phyloP scores from a whole-genome alignment of 1,284 basidiomycete genomes.

The Chondrostereum purpureum region DNA sequence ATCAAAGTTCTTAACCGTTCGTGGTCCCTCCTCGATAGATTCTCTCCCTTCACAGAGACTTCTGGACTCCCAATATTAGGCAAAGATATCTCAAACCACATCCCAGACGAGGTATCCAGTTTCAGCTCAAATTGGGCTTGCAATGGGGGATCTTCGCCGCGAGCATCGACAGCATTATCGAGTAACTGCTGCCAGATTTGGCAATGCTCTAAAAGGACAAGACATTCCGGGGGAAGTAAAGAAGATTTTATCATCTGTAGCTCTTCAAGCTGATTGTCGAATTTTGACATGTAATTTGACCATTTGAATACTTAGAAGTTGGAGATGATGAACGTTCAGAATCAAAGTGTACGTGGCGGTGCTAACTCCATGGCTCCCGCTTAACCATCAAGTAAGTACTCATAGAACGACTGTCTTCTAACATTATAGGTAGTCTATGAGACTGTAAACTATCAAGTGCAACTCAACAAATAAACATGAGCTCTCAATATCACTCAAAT shows the following conservation, averaged over 20 bases:
- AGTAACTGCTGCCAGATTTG: constrained; percentile 26
- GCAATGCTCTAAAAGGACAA: constrained; percentile 36
- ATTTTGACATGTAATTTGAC: too few species aligned
- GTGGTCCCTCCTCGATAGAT: constrained; percentile 40
- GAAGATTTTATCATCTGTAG: constrained; percentile 50
- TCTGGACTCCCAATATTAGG: constrained; percentile 7
- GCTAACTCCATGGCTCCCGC: too few species aligned
- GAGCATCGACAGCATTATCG: background rate
- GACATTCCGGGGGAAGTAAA: constrained; percentile 50
- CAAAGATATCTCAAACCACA: constrained; percentile 39
- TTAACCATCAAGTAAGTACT: too few species aligned
- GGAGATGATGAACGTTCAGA: too few species aligned
- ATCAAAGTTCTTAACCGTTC: constrained; percentile 43
- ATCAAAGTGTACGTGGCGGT: too few species aligned
- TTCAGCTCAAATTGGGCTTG: constrained; percentile 33
- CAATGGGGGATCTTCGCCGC: constrained; percentile 7
- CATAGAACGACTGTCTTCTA: too few species aligned
- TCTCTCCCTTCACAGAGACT: constrained; percentile 40
- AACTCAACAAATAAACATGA: too few species aligned
- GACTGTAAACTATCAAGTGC: too few species aligned
- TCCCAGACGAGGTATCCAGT: constrained; percentile 20
- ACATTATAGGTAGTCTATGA: too few species aligned
- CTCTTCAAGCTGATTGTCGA: constrained; percentile 35
- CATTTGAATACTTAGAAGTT: too few species aligned
- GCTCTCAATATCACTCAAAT: too few species aligned